Evolutionary conservation across 139 green algal species (phyloP).

Genomic region (Raphidocelis subcapitata): DNA sequence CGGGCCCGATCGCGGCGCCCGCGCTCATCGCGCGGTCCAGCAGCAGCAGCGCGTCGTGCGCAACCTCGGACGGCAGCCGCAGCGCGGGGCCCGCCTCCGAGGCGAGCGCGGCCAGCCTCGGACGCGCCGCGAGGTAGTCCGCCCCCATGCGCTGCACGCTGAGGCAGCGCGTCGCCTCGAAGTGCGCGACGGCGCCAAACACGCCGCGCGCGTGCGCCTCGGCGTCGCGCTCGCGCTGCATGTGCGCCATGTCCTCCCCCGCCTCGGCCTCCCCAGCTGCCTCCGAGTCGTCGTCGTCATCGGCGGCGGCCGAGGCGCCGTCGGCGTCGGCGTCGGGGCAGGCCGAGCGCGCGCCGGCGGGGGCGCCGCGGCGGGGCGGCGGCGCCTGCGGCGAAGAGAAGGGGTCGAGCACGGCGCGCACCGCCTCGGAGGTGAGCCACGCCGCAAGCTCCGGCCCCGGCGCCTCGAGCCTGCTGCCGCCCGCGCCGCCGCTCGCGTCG

Average conservation of each 20-base stretch:
- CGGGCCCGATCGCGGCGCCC: neutral
- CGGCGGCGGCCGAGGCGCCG: neutral
- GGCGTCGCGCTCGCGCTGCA: slow-evolving; percentile 15
- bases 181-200: slow-evolving; percentile 56
- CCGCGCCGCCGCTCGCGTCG: neutral
- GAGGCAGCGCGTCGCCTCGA: slow-evolving; percentile 62
- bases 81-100: neutral
- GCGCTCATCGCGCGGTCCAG: slow-evolving; percentile 58
- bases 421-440: no score
- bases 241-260: neutral
- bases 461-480: slow-evolving; percentile 50
- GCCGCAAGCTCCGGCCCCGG: slow-evolving; percentile 38
- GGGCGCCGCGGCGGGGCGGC: no score
- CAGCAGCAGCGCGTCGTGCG: slow-evolving; percentile 59
- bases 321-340: neutral
- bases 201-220: slow-evolving; percentile 51
- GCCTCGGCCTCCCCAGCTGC: neutral
- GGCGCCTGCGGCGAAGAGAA: no score
- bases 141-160: slow-evolving; percentile 68
- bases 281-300: neutral
- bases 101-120: slow-evolving; percentile 16
- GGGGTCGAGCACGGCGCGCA: no score
- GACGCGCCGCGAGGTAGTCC: slow-evolving; percentile 35
- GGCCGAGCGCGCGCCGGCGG: no score
- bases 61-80: slow-evolving; percentile 10